Conservation (phyloP, 2,329 filamentous ascomycete genomes). For the Tolypocladium amazonense region DNA sequence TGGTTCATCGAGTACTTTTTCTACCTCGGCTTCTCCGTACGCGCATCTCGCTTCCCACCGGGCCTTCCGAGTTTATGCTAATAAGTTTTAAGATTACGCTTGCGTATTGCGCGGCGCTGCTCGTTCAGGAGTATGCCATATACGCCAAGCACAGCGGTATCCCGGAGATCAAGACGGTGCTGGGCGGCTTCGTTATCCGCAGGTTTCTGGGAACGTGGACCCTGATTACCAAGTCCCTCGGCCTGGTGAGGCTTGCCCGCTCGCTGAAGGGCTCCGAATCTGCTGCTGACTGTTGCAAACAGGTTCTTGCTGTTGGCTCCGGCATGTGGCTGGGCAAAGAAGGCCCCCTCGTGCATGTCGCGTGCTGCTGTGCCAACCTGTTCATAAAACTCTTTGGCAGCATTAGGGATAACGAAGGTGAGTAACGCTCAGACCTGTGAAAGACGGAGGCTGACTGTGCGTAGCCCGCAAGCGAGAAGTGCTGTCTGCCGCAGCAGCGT, state of each 20-base stretch:
- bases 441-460: not conserved
- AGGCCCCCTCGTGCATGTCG: slow-evolving; percentile 88
- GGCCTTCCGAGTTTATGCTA: slow-evolving; percentile 2
- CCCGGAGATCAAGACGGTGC: slow-evolving; percentile 91
- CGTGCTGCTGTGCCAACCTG: slow-evolving; percentile 89
- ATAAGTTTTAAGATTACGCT: slow-evolving; percentile 52
- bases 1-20: slow-evolving; percentile 84
- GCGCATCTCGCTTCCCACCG: slow-evolving; percentile 12
- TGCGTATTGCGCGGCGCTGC: slow-evolving; percentile 62
- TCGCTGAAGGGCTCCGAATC: not conserved
- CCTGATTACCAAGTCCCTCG: slow-evolving; percentile 77
- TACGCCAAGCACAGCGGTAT: slow-evolving; percentile 95
- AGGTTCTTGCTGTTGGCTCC: slow-evolving; percentile 85
- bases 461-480: slow-evolving; percentile 85
- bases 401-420: slow-evolving; percentile 80
- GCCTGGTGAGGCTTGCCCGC: slow-evolving; percentile 48
- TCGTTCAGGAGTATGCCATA: slow-evolving; percentile 75
- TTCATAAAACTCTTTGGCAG: slow-evolving; percentile 79
- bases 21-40: slow-evolving; percentile 74
- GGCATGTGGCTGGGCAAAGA: slow-evolving; percentile 97
- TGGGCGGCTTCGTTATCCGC: slow-evolving; percentile 88
- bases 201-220: slow-evolving; percentile 85
- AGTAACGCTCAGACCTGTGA: slow-evolving; percentile 4
- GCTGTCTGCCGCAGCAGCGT: slow-evolving; percentile 81
- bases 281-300: slow-evolving; percentile 1